Evolutionary conservation across 2,329 filamentous ascomycete genomes (phyloP), one percentile per base, ranked within the genome.

Genomic region (Hirsutella rhossiliensis): DNA sequence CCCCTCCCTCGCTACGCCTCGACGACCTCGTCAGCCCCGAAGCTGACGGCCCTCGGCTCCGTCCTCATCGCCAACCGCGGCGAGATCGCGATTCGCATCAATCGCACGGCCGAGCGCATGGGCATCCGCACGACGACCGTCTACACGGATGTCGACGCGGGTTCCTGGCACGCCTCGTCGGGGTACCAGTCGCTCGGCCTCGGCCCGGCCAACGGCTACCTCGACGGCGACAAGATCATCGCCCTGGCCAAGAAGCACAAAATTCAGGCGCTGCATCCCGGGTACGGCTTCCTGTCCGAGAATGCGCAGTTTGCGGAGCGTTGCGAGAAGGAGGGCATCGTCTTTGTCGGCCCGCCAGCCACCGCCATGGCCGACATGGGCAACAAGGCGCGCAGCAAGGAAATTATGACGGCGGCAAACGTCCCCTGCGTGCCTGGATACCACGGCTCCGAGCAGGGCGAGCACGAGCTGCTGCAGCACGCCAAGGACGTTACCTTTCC

Each of bases 341-440:
- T 90, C 44, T 98, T 98, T 60, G 94, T 98, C 55, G 92, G 92
- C 0, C 92, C 92, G 1, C 88, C 92, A 3, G 80, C 81, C 27
- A 74, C 78, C 42, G 89, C 89, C 52, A 88, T 85, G 58, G 70
- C 83, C 46, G 87, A 88, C 47, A 95, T 96, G 89, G 89, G 89
- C 41, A 87, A 94, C 67, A 95, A 96, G 68, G 88, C 83, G 44
- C 75, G 84, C 47, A 92, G 86, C 43, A 98, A 98, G 64, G 85
- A 95, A 60, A 96, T 98, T 58, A 97, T 98, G 92, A 87, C 78
- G 30, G 79, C 80, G 5, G 90, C 92, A n/a, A 87, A 88, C 9
- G 92, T 98, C 4, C 89, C 89, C 5, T 97, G 92, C 56, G 92
- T 98, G 41, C 92, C 92, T 0, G 92, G 92, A 1, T 98, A 98